Evolutionary conservation across 345 rosid genomes (phyloP), one percentile per base, ranked within the genome.

Genomic region (Camelina neglecta): DNA sequence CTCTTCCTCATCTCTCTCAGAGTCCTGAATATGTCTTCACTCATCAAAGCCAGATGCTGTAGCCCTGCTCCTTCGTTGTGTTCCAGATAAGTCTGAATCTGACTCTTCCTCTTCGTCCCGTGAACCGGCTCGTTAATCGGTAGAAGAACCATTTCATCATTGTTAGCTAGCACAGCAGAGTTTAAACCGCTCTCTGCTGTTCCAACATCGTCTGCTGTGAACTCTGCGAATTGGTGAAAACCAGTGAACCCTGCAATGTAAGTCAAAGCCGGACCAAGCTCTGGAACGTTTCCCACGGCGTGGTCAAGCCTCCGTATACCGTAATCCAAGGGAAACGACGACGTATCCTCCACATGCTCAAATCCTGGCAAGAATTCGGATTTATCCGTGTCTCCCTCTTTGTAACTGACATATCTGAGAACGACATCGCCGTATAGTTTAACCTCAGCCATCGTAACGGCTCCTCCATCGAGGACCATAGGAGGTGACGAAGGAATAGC

Each of bases 41-140:
- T 86, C 83, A 66, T 78, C 69, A 93, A 61, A 16, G 96, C 98
- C 79, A 93, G 60, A 79, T 93, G 98, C 82, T 93, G 98, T 41
- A 93, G 33, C 20, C 97, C 96, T 2, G 94, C 89, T 0, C 98
- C 98, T 72, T 93, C 98, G 16, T 93, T 91, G 73, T 93, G 98
- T 75, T 93, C 98, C 50, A 93, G 59, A 56, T 86, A 93, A 1
- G 94, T 93, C 83, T 93, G 98, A 11, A 93, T 93, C 84, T 91
- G 98, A 80, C 98, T 93, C 83, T 91, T 93, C 81, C 97, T 78
- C 78, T 88, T 93, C 1, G 96, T 93, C 63, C 98, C 98, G 26
- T 77, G 84, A 63, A 93, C 98, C 2, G 98, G 98, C 76, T 93
- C 98, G 76, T 93, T 93, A 72, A 93, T 77, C 10, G 97, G 97